Conservation (phyloP, 805 yeast species). For the Kluyveromyces starmeri region DNA sequence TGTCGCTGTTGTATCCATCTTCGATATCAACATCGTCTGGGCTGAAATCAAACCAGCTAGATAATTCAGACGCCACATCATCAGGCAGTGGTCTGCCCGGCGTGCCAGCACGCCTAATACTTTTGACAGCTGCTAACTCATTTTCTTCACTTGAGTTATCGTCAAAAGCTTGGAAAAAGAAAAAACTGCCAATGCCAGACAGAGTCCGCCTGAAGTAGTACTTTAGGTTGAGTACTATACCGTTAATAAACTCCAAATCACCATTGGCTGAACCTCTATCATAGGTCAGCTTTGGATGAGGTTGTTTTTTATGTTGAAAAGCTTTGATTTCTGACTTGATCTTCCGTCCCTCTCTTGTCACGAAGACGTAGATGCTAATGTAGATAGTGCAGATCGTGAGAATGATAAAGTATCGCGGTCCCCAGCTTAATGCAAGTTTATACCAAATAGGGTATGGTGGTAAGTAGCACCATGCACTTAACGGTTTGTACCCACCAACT, state of each 20-base stretch:
- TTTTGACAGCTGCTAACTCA: not conserved
- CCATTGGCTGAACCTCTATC: not conserved
- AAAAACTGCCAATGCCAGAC: constrained; percentile 12
- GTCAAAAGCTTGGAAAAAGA: constrained; percentile 18
- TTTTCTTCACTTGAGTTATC: constrained; percentile 9
- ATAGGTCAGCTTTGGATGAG: not conserved
- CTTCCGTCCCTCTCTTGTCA: constrained; percentile 48
- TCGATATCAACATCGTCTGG: constrained; percentile 4
- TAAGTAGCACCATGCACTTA: constrained; percentile 70
- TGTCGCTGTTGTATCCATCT: constrained; percentile 3
- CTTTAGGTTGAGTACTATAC: not conserved
- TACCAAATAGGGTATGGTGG: constrained; percentile 70
- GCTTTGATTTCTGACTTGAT: constrained; percentile 35
- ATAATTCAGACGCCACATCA: not conserved
- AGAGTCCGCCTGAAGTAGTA: constrained; percentile 7
- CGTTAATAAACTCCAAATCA: not conserved
- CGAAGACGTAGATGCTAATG: constrained; percentile 62
- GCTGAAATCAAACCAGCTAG: not conserved
- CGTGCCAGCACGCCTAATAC: constrained; percentile 2
- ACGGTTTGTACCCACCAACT: constrained; percentile 47
- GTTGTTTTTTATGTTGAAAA: constrained; percentile 13
- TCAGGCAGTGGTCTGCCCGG: not conserved
- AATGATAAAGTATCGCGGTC: constrained; percentile 63
- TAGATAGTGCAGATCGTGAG: constrained; percentile 56
- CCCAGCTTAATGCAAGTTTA: constrained; percentile 68